Evolutionary conservation across 208 protist genomes (phyloP).

Genomic region (Wallacemonas sp.): DNA sequence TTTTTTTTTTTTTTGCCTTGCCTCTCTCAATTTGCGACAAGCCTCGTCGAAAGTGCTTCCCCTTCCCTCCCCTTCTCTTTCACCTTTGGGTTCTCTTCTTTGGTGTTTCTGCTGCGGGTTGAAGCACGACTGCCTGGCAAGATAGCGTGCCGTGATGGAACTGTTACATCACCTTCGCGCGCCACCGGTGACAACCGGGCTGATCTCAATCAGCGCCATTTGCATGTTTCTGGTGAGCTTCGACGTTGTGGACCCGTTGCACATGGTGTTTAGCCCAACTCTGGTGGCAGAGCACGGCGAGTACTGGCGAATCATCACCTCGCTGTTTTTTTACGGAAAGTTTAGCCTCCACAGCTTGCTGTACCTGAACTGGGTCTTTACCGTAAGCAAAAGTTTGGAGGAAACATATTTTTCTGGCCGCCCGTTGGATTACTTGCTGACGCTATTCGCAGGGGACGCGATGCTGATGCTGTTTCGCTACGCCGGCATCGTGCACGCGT

Average conservation of each 20-base stretch:
- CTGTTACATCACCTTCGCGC: slow-evolving; percentile 17
- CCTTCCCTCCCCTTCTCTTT: neutral
- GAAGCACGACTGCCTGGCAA: neutral
- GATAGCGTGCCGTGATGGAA: slow-evolving; percentile 18
- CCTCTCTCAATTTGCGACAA: no score
- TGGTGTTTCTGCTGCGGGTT: no score
- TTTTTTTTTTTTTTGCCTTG: no score
- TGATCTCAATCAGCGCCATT: slow-evolving; percentile 30
- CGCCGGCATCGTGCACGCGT: slow-evolving; percentile 41
- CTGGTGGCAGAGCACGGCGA: slow-evolving; percentile 77
- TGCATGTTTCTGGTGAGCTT: slow-evolving; percentile 54
- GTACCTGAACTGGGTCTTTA: slow-evolving; percentile 68
- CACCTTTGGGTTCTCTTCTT: neutral
- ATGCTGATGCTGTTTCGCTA: slow-evolving; percentile 57
- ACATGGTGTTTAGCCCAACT: slow-evolving; percentile 69
- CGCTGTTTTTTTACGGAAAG: slow-evolving; percentile 69
- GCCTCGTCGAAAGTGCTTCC: no score
- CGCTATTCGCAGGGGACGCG: slow-evolving; percentile 43
- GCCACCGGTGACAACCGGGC: slow-evolving; percentile 39
- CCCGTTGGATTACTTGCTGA: slow-evolving; percentile 66
- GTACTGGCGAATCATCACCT: slow-evolving; percentile 83
- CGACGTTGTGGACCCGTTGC: slow-evolving; percentile 64
- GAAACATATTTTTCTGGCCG: slow-evolving; percentile 67
- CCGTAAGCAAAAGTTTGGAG: slow-evolving; percentile 66
- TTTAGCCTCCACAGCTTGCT: slow-evolving; percentile 57